A percentile compares a stretch with the other conserved stretches of the same genome.
Evolutionary conservation across 2,329 filamentous ascomycete genomes (phyloP).

Genomic region (Exophiala sideris): DNA sequence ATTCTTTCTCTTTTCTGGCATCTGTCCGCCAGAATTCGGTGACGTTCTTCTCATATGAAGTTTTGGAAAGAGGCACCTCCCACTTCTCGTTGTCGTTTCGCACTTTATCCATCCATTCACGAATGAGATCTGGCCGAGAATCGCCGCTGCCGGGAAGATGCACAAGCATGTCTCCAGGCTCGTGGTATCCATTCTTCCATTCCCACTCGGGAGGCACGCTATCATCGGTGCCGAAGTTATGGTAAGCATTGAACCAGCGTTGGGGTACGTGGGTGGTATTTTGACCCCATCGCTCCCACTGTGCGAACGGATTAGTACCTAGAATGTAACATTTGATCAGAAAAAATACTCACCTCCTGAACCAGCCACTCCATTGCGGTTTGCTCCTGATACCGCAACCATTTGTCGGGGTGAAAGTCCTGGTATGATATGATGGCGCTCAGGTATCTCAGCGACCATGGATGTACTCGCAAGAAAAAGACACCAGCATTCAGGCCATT

Average conservation of each 20-base stretch:
- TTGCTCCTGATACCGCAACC: slow-evolving; percentile 28
- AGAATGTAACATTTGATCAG: background rate
- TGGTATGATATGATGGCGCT: slow-evolving; percentile 31
- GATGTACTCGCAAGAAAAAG: slow-evolving; percentile 35
- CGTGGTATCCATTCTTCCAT: slow-evolving; percentile 5
- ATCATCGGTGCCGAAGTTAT: slow-evolving; percentile 2
- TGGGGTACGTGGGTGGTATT: slow-evolving; percentile 15
- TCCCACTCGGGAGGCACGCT: slow-evolving; percentile 7
- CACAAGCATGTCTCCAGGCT: slow-evolving; percentile 31
- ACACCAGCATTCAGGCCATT: slow-evolving; percentile 36
- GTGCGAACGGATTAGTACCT: background rate
- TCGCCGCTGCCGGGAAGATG: slow-evolving; percentile 33
- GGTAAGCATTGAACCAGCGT: slow-evolving; percentile 24
- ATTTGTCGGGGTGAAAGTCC: slow-evolving; percentile 23
- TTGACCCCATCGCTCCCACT: slow-evolving; percentile 1
- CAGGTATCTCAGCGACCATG: slow-evolving; percentile 35
- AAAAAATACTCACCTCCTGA: slow-evolving; percentile 4
- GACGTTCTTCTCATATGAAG: slow-evolving; percentile 24
- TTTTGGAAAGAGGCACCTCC: slow-evolving; percentile 29
- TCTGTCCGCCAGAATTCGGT: slow-evolving; percentile 33
- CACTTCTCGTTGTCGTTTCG: slow-evolving; percentile 23
- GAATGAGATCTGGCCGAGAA: slow-evolving; percentile 29
- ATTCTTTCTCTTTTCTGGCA: slow-evolving; percentile 6
- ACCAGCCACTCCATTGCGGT: slow-evolving; percentile 11
- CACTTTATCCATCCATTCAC: slow-evolving; percentile 29